Conservation (phyloP, 345 rosid species). For the Rhodomyrtus tomentosa region DNA sequence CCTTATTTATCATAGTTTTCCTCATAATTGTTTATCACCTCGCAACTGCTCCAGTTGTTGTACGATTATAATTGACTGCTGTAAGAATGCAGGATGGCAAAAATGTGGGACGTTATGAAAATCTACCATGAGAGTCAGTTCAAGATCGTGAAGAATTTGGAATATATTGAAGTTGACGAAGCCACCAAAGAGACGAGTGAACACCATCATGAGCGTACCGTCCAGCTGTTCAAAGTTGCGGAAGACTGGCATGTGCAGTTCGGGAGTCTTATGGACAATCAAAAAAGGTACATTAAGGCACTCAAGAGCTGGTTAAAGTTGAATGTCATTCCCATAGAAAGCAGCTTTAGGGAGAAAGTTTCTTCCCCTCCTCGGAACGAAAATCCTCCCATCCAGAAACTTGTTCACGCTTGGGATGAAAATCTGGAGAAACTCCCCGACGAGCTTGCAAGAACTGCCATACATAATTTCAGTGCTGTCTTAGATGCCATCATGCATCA, state of each 20-base stretch:
- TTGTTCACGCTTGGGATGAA: slow-evolving; percentile 59
- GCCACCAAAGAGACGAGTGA: slow-evolving; percentile 61
- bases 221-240: slow-evolving; percentile 57
- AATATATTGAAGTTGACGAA: slow-evolving; percentile 30
- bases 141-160: slow-evolving; percentile 23
- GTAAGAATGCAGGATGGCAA: slow-evolving; percentile 59
- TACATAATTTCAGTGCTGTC: slow-evolving; percentile 50
- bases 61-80: background rate
- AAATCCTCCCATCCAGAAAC: slow-evolving; percentile 52
- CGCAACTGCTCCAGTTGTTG: background rate
- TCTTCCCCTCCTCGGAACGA: slow-evolving; percentile 76
- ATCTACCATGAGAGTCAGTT: slow-evolving; percentile 52
- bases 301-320: slow-evolving; percentile 62
- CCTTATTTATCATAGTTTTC: background rate
- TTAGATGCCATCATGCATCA: slow-evolving; percentile 45
- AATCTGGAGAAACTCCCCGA: slow-evolving; percentile 47
- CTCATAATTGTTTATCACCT: background rate
- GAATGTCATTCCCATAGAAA: slow-evolving; percentile 82
- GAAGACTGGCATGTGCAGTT: slow-evolving; percentile 77
- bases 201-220: slow-evolving; percentile 62
- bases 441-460: slow-evolving; percentile 58
- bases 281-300: slow-evolving; percentile 53
- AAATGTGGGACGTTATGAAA: slow-evolving; percentile 81
- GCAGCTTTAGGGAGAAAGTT: slow-evolving; percentile 78
- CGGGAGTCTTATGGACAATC: slow-evolving; percentile 55